Conservation (phyloP, 495 filamentous ascomycete species). For the Rhizodiscina lignyota region DNA sequence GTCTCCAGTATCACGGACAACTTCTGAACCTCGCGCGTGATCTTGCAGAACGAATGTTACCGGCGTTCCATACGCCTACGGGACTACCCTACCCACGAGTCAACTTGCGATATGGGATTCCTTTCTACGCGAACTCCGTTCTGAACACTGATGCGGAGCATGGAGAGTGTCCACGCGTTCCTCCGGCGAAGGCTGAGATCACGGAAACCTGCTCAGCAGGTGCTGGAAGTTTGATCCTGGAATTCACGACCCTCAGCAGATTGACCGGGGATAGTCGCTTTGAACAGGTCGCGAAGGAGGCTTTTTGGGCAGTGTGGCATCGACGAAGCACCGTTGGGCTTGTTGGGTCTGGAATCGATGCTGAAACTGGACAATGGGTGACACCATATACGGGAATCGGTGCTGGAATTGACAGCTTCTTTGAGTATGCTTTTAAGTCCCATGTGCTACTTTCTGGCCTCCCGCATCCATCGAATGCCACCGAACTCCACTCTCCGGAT, state of each 20-base stretch:
- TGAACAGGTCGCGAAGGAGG: slow-evolving; percentile 74
- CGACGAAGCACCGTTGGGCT: slow-evolving; percentile 70
- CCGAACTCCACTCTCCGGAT: slow-evolving; percentile 41
- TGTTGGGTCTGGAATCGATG: slow-evolving; percentile 85
- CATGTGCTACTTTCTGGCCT: slow-evolving; percentile 69
- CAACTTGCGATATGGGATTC: slow-evolving; percentile 81
- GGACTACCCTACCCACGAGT: slow-evolving; percentile 90
- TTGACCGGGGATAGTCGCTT: slow-evolving; percentile 76
- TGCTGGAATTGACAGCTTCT: slow-evolving; percentile 93
- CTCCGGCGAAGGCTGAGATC: slow-evolving; percentile 41
- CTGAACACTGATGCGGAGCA: slow-evolving; percentile 32
- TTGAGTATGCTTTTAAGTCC: slow-evolving; percentile 92
- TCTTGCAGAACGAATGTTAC: slow-evolving; percentile 65
- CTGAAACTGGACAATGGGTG: slow-evolving; percentile 81
- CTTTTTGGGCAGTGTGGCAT: slow-evolving; percentile 91
- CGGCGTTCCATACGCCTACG: slow-evolving; percentile 77
- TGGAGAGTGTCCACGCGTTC: slow-evolving; percentile 22
- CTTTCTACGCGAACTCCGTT: slow-evolving; percentile 73
- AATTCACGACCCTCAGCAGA: slow-evolving; percentile 80
- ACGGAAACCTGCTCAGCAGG: slow-evolving; percentile 96
- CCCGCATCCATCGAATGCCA: slow-evolving; percentile 19
- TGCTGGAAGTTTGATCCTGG: slow-evolving; percentile 81
- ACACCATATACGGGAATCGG: slow-evolving; percentile 79
- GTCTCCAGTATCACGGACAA: slow-evolving; percentile 79
- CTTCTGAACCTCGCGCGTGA: slow-evolving; percentile 73